Evolutionary conservation across 441 rosid genomes (phyloP).

Genomic region (Syzygium malaccense): DNA sequence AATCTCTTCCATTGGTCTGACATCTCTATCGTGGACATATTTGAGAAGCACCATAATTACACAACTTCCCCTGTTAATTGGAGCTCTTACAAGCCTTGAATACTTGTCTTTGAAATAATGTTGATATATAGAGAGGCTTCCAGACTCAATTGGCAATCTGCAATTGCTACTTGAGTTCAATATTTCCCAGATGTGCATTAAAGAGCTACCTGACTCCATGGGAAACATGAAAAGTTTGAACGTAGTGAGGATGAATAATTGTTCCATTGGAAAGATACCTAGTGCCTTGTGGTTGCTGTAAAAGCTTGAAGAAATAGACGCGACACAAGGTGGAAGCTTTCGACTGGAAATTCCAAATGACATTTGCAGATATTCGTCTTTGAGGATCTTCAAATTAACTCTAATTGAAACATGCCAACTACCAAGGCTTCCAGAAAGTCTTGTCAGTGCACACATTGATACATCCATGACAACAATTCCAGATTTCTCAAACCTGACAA

Average conservation of each 20-base stretch:
- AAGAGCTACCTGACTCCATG: background rate
- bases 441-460: too few relatives aligned
- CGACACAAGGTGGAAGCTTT: too few relatives aligned
- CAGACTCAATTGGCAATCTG: background rate
- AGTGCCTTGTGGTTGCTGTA: too few relatives aligned
- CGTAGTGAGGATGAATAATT: background rate
- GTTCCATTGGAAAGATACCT: too few relatives aligned
- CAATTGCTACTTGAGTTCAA: background rate
- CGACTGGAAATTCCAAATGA: too few relatives aligned
- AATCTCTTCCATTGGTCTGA: background rate
- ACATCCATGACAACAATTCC: accelerated
- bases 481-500: too few relatives aligned
- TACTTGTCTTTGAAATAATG: background rate
- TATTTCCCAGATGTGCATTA: background rate
- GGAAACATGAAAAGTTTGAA: background rate
- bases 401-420: too few relatives aligned
- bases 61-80: background rate
- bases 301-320: too few relatives aligned
- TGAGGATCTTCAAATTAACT: too few relatives aligned
- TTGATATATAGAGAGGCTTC: background rate
- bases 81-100: background rate
- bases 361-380: too few relatives aligned
- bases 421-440: too few relatives aligned
- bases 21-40: background rate
- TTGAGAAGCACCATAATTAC: background rate